Evolutionary conservation across 768 basidiomycete species (phyloP).

Genomic region (Clathrus columnatus): DNA sequence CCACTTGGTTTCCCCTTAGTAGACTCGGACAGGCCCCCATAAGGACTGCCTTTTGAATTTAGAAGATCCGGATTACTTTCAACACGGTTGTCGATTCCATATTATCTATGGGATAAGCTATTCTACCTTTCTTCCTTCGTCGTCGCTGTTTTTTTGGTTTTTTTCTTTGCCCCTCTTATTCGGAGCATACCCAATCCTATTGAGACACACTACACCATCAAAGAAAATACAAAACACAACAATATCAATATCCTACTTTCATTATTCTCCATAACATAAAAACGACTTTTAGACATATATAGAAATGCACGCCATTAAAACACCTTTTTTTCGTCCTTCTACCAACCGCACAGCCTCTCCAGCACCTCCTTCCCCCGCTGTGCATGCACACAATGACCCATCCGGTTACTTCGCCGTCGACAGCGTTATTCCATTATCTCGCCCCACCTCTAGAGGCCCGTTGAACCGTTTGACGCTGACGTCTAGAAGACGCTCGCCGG

Average conservation of each 20-base stretch:
- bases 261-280: slow-evolving; percentile 13
- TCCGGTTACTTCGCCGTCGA: slow-evolving; percentile 23
- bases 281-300: slow-evolving; percentile 16
- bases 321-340: slow-evolving; percentile 58
- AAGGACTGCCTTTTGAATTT: slow-evolving; percentile 28
- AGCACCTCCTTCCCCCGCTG: slow-evolving; percentile 24
- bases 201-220: slow-evolving; percentile 27
- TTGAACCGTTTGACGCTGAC: slow-evolving; percentile 51
- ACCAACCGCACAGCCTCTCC: slow-evolving; percentile 58
- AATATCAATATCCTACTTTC: too few species aligned
- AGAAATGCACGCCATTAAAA: slow-evolving; percentile 57
- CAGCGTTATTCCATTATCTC: slow-evolving; percentile 28
- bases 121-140: slow-evolving; percentile 12
- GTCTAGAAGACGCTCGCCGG: slow-evolving; percentile 43
- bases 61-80: slow-evolving; percentile 10
- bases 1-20: slow-evolving; percentile 50
- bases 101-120: slow-evolving; percentile 12
- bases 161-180: slow-evolving; percentile 28
- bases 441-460: slow-evolving; percentile 24
- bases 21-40: slow-evolving; percentile 75
- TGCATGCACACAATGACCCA: slow-evolving; percentile 25
- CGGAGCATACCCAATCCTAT: slow-evolving; percentile 21
- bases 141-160: slow-evolving; percentile 20
- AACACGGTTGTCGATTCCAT: slow-evolving; percentile 1
- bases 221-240: slow-evolving; percentile 13